Conservation (phyloP, 768 basidiomycete species). For the Tulasnella sp. region DNA sequence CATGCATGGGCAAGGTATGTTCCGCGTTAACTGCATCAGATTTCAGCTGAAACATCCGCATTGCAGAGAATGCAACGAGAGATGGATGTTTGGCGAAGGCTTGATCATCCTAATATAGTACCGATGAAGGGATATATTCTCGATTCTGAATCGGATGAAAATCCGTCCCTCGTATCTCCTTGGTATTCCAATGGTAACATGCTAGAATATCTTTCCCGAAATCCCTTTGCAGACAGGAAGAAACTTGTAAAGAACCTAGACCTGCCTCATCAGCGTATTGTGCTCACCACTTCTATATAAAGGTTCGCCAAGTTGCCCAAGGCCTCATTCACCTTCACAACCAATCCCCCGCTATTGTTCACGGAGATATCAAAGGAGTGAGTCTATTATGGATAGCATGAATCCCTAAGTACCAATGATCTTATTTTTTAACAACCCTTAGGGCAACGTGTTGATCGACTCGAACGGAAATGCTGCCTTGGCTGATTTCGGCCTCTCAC, state of each 20-base stretch:
- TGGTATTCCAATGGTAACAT: conserved; percentile 11
- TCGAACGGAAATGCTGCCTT: conserved; percentile 2
- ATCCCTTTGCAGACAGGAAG: conserved; percentile 12
- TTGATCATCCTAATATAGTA: conserved; percentile 1
- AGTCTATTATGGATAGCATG: too few species aligned
- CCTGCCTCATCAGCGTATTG: too few species aligned
- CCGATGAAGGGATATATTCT: conserved; percentile 5
- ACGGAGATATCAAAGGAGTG: conserved; percentile 14
- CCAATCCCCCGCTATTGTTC: conserved; percentile 7
- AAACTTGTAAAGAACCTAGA: too few species aligned
- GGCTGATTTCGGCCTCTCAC: conserved; percentile 9
- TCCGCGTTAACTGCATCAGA: neutral
- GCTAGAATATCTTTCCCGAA: neutral
- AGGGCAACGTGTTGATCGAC: conserved; percentile 12
- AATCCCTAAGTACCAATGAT: too few species aligned
- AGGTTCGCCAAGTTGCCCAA: conserved; percentile 10
- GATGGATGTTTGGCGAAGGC: neutral
- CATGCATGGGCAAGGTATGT: conserved; percentile 5
- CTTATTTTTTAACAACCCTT: too few species aligned
- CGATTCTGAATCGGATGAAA: conserved; percentile 4
- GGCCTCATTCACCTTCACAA: conserved; percentile 9
- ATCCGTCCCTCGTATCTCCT: conserved; percentile 6
- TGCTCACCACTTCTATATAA: too few species aligned
- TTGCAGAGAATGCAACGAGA: conserved; percentile 6
- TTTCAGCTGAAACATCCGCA: neutral